Conservation (phyloP, 179 eudicot species). For the Vitellaria paradoxa region DNA sequence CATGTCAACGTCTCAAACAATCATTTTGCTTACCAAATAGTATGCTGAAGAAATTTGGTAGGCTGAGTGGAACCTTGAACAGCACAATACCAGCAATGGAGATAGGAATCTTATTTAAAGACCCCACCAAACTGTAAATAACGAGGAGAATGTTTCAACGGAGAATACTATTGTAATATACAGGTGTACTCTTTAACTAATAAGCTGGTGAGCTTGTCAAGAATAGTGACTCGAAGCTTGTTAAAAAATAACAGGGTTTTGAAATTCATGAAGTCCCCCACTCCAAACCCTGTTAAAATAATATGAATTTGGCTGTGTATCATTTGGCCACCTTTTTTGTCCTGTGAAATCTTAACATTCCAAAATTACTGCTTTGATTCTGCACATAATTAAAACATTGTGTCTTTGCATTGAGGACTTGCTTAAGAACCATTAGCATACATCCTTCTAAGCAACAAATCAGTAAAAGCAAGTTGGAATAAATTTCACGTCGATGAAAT, state of each 20-base stretch:
- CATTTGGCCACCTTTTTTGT: too few relatives aligned
- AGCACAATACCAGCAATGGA: slow-evolving; percentile 61
- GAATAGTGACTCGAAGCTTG: neutral
- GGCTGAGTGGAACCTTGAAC: slow-evolving; percentile 67
- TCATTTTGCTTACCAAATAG: slow-evolving; percentile 53
- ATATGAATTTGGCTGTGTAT: too few relatives aligned
- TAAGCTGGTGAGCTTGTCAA: too few relatives aligned
- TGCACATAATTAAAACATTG: neutral
- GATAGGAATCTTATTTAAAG: slow-evolving; percentile 78
- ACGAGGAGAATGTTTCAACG: slow-evolving; percentile 9
- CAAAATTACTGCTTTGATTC: neutral
- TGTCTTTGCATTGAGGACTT: neutral
- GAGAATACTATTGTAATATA: neutral
- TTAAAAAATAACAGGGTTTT: neutral
- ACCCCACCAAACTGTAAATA: slow-evolving; percentile 64
- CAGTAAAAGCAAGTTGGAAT: neutral
- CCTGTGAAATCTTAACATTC: too few relatives aligned
- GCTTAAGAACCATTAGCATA: neutral
- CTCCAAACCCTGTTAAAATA: neutral
- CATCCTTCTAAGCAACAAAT: neutral
- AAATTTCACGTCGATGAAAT: too few relatives aligned
- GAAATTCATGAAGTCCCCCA: neutral
- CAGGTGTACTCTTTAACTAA: too few relatives aligned
- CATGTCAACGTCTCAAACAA: neutral
- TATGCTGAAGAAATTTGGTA: slow-evolving; percentile 67